Evolutionary conservation across 2,329 filamentous ascomycete genomes (phyloP), one percentile per base, ranked within the genome.

Genomic region (Sarocladiaceae sp.): DNA sequence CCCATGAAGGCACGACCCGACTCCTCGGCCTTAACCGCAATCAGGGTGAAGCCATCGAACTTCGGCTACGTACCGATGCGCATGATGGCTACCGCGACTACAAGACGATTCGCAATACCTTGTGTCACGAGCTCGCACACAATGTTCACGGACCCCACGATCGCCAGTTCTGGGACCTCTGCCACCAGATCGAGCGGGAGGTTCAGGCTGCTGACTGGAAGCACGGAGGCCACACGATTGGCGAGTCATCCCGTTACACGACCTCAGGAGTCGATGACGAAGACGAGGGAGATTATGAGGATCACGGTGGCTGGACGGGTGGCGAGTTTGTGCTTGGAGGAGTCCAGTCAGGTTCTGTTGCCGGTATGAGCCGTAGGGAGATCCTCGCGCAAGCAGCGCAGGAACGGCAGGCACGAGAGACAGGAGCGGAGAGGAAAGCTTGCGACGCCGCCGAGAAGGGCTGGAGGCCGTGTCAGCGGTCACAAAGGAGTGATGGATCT

Each of bases 11-110:
- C 37, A 76, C 74, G n/a, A 82, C 82, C 41, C 76, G 88, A 34
- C 90, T 87, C 2, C 66, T 97, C 0, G 93, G 93, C 0, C 62
- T 97, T 32, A 98, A 98, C 59, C 73, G 88, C 10, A 96, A 97
- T 58, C 65, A 73, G 3, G 93, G 93, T 48, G 85, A 95, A 62
- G 87, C 88, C 1, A 95, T 98, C 46, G 90, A 97, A 70, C 65
- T 98, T 49, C 73, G 93, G 0, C 67, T 98, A 27, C 73, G 93
- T n/a, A 97, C 93, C 1, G 93, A 98, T 65, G 87, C 86, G 3
- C 88, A 93, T 60, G 89, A 95, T 61, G 93, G 93, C 1, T 97
- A 95, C 58, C 72, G 93, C 29, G 88, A 96, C 60, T 98, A 97
- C 67, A 83, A 84, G 55, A 90, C 85, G 0, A 94, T 98, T 40